phyloP scores from a whole-genome alignment of 768 basidiomycete genomes.

The Mycena epipterygia region DNA sequence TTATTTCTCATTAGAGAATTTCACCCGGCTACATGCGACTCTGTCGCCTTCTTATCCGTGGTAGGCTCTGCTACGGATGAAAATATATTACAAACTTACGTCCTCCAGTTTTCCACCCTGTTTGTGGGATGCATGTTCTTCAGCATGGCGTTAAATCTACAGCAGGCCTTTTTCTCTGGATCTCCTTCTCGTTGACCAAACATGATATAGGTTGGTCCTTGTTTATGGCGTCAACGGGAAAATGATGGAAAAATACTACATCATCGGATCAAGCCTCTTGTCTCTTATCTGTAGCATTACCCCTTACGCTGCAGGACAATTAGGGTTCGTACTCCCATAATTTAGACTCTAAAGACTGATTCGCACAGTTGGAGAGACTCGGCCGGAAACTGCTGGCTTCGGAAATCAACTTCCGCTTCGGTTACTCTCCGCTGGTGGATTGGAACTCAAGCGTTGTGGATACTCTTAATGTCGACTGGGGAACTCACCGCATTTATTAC shows the following conservation, averaged over 20 bases:
- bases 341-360: not conserved
- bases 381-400: not conserved
- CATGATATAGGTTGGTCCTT: not conserved
- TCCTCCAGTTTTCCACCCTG: not conserved
- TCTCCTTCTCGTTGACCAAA: not conserved
- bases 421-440: not conserved
- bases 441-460: conserved; percentile 1
- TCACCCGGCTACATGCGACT: not conserved
- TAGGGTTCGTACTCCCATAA: not conserved
- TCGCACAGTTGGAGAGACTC: not conserved
- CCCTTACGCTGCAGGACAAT: not conserved
- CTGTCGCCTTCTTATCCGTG: not conserved
- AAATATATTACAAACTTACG: not conserved
- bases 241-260: conserved; percentile 11
- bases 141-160: not conserved
- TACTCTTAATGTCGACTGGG: not conserved
- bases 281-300: not conserved
- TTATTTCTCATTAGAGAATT: not conserved
- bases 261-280: not conserved
- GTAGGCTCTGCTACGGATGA: not conserved
- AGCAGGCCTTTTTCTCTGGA: not conserved
- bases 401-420: not conserved
- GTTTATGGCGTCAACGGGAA: conserved; percentile 4
- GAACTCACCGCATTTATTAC: not conserved
- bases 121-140: not conserved